Conservation (phyloP, 2,329 filamentous ascomycete genomes). For the Fusarium guadeloupense region DNA sequence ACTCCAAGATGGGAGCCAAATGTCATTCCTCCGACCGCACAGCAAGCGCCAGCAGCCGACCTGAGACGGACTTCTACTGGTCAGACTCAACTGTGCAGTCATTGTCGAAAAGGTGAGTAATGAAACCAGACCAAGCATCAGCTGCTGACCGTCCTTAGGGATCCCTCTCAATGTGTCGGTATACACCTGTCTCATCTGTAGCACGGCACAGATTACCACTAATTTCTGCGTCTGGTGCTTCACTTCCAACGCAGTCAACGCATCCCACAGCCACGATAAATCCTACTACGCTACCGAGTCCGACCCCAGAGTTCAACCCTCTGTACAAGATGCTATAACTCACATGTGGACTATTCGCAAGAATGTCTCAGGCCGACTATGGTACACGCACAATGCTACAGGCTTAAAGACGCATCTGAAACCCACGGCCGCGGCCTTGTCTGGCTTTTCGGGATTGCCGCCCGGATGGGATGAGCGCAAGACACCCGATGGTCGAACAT, state of each 20-base stretch:
- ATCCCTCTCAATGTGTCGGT: constrained; percentile 41
- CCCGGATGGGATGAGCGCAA: constrained; percentile 40
- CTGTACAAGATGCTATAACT: constrained; percentile 25
- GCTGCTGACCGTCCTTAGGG: not conserved
- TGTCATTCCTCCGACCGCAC: not conserved
- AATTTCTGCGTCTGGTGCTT: constrained; percentile 44
- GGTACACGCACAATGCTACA: constrained; percentile 41
- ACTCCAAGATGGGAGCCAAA: constrained; percentile 19
- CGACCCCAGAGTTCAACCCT: constrained; percentile 32
- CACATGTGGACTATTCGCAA: constrained; percentile 40
- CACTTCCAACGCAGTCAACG: constrained; percentile 35
- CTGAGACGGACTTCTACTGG: constrained; percentile 17
- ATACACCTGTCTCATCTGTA: constrained; percentile 44
- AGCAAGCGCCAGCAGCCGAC: not conserved
- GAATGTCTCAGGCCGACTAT: constrained; percentile 41
- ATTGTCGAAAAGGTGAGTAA: constrained; percentile 35
- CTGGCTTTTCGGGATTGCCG: constrained; percentile 23
- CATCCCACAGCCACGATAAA: constrained; percentile 41
- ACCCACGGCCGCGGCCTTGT: constrained; percentile 23
- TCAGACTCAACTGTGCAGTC: constrained; percentile 16
- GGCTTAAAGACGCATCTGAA: constrained; percentile 41
- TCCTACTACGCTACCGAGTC: constrained; percentile 42
- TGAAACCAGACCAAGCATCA: accelerated
- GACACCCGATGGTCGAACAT: constrained; percentile 36
- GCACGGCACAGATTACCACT: constrained; percentile 31